These are phyloP conservation scores for Coemansia sp. DNA, from an alignment of 192 early-diverging fungal species.

Conservation along the genomic window DNA sequence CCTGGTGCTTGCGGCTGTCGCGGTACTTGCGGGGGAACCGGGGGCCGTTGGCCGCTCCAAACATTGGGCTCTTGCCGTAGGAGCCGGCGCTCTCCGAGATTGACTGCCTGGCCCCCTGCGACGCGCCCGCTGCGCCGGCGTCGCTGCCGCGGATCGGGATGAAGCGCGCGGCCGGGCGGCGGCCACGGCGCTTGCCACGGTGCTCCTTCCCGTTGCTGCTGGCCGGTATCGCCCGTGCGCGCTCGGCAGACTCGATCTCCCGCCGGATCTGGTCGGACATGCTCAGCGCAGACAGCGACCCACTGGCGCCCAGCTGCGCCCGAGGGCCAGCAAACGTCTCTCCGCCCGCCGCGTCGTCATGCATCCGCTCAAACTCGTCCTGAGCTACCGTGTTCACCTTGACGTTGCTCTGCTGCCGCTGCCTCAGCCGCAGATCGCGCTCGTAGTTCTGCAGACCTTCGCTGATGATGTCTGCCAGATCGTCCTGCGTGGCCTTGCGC, in stretches of 20 bases:
- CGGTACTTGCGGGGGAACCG: conserved; percentile 50
- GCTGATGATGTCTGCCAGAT: conserved; percentile 88
- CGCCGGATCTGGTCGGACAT: conserved; percentile 37
- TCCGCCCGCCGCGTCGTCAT: conserved; percentile 23
- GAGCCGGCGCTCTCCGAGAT: conserved; percentile 27
- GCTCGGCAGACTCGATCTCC: conserved; percentile 42
- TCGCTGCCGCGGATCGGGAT: conserved; percentile 33
- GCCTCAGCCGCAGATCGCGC: conserved; percentile 56
- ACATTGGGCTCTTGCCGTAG: conserved; percentile 48
- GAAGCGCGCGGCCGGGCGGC: conserved; percentile 43
- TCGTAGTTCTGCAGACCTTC: conserved; percentile 94
- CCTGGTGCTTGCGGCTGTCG: conserved; percentile 61
- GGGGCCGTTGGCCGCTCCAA: conserved; percentile 38
- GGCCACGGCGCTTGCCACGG: conserved; percentile 19
- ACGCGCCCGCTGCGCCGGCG: background rate
- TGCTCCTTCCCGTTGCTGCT: background rate
- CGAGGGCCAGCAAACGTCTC: conserved; percentile 21
- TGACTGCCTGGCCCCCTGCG: conserved; percentile 4
- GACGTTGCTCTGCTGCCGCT: conserved; percentile 36
- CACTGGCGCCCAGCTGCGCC: conserved; percentile 29
- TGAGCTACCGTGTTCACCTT: conserved; percentile 60
- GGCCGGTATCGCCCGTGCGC: conserved; percentile 25
- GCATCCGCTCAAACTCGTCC: conserved; percentile 54
- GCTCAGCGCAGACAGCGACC: conserved; percentile 27
- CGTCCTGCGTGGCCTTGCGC: conserved; percentile 70